phyloP scores from a whole-genome alignment of 2,329 filamentous ascomycete genomes.

The Ophiostoma triangulosporum region DNA sequence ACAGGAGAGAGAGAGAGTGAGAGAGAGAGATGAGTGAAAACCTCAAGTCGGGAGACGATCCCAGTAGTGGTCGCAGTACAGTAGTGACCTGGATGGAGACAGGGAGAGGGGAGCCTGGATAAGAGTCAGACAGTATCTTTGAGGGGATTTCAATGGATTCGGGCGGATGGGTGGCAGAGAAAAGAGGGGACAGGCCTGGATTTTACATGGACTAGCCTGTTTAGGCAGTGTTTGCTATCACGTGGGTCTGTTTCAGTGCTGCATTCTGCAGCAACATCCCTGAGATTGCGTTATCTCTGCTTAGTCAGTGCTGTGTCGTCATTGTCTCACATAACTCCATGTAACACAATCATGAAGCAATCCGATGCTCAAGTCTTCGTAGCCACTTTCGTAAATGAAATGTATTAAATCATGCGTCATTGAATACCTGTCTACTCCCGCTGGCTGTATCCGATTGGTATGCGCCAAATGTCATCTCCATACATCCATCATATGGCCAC shows the following conservation, averaged over 20 bases:
- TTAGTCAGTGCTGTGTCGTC: too few relatives aligned
- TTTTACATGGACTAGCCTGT: background rate
- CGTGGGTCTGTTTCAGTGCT: background rate
- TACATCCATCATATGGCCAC: too few relatives aligned
- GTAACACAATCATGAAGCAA: too few relatives aligned
- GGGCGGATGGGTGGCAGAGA: background rate
- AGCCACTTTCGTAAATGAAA: background rate
- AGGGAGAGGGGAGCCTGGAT: background rate
- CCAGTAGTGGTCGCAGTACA: background rate
- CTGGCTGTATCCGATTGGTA: background rate
- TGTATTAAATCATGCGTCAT: background rate
- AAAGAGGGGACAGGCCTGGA: background rate
- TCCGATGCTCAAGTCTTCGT: too few relatives aligned
- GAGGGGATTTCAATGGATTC: background rate
- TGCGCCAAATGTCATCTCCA: background rate
- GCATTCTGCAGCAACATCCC: background rate
- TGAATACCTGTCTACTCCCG: background rate
- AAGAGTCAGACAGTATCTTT: background rate
- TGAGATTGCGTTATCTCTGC: background rate
- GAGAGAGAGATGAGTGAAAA: background rate
- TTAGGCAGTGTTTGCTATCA: background rate
- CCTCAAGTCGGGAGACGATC: background rate
- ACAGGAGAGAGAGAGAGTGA: background rate
- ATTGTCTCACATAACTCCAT: too few relatives aligned
- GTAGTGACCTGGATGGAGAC: background rate